These are phyloP conservation scores for Cyanidium caldarium DNA, from an alignment of 23 red algal genomes.

Conservation along the genomic window DNA sequence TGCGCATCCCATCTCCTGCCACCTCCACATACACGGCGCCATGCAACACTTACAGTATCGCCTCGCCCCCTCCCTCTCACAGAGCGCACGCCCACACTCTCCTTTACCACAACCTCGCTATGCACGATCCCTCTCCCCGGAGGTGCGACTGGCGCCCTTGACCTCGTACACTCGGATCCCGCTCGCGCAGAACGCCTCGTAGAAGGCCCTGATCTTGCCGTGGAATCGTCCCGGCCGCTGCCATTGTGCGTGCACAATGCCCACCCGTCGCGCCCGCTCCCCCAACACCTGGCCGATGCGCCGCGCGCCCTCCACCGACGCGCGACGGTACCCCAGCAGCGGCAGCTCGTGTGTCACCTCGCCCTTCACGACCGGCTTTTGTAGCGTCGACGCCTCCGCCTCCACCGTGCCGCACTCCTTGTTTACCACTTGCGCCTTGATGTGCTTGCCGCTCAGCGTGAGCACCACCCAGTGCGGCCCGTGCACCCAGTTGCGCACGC, in stretches of 20 bases:
- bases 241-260: constrained; percentile 27
- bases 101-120: background rate
- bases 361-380: background rate
- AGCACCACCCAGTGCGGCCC: constrained; percentile 25
- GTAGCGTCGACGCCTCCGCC: constrained; percentile 35
- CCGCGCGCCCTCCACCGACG: constrained; percentile 26
- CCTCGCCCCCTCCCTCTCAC: constrained; percentile 7
- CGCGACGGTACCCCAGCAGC: constrained; percentile 10
- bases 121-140: constrained; percentile 7
- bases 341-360: background rate
- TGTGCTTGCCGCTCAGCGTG: constrained; percentile 32
- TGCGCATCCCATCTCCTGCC: no score
- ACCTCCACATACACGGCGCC: no score
- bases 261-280: constrained; percentile 6
- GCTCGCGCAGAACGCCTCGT: constrained; percentile 27
- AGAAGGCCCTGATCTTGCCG: constrained; percentile 58
- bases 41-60: no score
- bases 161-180: constrained; percentile 12
- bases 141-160: no score
- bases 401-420: constrained; percentile 6
- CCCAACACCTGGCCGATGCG: constrained; percentile 24
- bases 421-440: constrained; percentile 64
- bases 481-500: background rate
- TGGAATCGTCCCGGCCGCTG: constrained; percentile 30
- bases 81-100: background rate